A percentile compares a stretch with the other conserved stretches of the same genome.
Evolutionary conservation across 1,284 basidiomycete genomes (phyloP).

Genomic region (Lignosus rhinocerotis): DNA sequence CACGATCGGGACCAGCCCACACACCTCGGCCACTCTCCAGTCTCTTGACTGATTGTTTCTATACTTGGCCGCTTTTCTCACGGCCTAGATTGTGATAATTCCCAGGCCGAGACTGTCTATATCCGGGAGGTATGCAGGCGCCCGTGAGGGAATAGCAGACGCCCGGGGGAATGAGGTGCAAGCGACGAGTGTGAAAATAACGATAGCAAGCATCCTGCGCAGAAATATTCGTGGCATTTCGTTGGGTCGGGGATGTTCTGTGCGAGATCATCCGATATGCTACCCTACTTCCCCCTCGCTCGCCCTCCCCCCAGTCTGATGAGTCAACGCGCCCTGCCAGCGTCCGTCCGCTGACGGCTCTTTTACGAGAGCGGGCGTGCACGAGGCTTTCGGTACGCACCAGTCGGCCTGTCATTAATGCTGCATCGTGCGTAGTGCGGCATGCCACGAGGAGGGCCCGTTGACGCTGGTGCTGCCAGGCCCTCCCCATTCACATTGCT

Average conservation of each 20-base stretch:
- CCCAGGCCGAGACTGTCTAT: conserved; percentile 7
- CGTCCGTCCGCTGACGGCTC: conserved; percentile 15
- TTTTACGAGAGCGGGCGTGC: conserved; percentile 23
- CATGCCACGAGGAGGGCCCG: conserved; percentile 1
- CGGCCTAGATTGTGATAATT: neutral
- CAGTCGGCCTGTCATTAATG: conserved; percentile 14
- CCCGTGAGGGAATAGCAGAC: too few relatives aligned
- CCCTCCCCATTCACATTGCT: conserved; percentile 16
- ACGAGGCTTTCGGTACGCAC: conserved; percentile 27
- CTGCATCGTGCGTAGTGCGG: conserved; percentile 9
- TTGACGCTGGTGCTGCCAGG: neutral
- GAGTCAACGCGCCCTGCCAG: conserved; percentile 26
- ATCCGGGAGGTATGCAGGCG: neutral
- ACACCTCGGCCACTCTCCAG: conserved; percentile 15
- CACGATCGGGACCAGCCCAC: conserved; percentile 23
- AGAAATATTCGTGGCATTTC: too few relatives aligned
- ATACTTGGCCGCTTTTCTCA: neutral
- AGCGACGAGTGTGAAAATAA: too few relatives aligned
- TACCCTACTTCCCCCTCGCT: neutral
- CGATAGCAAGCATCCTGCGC: too few relatives aligned
- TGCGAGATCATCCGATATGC: conserved; percentile 23
- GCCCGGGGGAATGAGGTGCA: too few relatives aligned
- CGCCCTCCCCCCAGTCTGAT: conserved; percentile 25
- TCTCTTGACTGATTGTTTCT: conserved; percentile 14
- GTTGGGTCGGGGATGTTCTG: neutral